These are phyloP conservation scores for Zoysia matrella DNA, from an alignment of 202 grass and related monocot genomes.

Conservation along the genomic window DNA sequence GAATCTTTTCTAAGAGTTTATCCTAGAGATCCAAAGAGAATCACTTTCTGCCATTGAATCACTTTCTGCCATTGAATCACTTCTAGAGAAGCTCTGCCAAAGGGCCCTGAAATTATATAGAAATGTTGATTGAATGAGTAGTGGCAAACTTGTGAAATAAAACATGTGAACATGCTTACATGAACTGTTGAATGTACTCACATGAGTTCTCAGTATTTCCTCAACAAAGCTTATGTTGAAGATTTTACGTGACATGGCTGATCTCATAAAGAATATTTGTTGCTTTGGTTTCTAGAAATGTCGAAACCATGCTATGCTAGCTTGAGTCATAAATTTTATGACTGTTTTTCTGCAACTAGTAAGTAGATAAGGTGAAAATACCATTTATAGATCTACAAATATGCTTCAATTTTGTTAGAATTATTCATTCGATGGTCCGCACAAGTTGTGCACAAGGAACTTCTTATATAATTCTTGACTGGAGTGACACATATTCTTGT, in stretches of 20 bases:
- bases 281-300: background rate
- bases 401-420: slow-evolving; percentile 9
- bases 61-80: too few species aligned
- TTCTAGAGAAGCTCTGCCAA: too few species aligned
- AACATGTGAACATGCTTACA: background rate
- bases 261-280: background rate
- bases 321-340: background rate
- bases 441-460: background rate
- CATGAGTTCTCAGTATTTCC: background rate
- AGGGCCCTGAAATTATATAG: background rate
- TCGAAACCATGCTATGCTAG: background rate
- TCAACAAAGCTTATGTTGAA: background rate
- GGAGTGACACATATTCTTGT: background rate
- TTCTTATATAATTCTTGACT: slow-evolving; percentile 6
- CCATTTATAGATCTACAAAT: background rate
- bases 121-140: background rate
- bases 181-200: background rate
- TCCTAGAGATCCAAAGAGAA: background rate
- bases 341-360: background rate
- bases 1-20: background rate
- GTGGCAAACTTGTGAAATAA: background rate
- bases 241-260: background rate
- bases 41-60: too few species aligned
- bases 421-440: background rate
- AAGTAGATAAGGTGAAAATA: background rate